Base-by-base conservation (phyloP, 164 flowering plant genomes). In the Buxus sempervirens region DNA sequence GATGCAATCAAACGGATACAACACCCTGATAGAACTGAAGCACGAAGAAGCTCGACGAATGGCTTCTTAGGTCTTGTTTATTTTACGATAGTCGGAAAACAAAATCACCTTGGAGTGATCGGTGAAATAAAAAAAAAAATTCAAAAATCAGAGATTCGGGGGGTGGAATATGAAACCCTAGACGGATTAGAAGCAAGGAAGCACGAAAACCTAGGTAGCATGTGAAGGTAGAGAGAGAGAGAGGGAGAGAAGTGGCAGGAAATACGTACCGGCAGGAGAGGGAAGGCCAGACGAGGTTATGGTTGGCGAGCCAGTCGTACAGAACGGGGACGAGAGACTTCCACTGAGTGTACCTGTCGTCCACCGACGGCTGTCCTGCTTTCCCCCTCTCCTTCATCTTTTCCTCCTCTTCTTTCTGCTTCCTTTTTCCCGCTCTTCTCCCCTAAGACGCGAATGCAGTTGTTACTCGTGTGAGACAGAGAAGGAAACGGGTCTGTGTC, bases 241-340 rank as follows among this genome's bases (percentile, higher is more conserved):
- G 62, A 56, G 60, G 60, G 54, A 73, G 71, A 69, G 74, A 38
- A 56, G 51, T 60, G 66, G 36, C 63, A 66, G 51, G 70, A 66
- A 14, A 23, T 53, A 42, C 18, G 9, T 5, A 90, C 93, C 96
- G 85, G 93, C 97, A 89, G 66, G 97, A 91, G 69, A 91, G 98
- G 41, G 97, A 91, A 21, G 97, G 98, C 97, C 98, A 91, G 55
- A 91, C 86, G 77, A 94, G 97, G 77, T 90, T 94, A 80, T 94
- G 97, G 70, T 94, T 91, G 51, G 98, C 90, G 45, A 94, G 80
- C 98, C 98, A 91, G 82, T 94, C 98, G 82, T 94, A 94, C 66
- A 94, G 94, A 4, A 94, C 90, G 12, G 98, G 98, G 21, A 91
- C 90, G n/a, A 91, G 86, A 8, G 86, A 80, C 76, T 94, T 94